Base-by-base conservation (phyloP, 345 rosid genomes). In the Streptanthus diversifolius region DNA sequence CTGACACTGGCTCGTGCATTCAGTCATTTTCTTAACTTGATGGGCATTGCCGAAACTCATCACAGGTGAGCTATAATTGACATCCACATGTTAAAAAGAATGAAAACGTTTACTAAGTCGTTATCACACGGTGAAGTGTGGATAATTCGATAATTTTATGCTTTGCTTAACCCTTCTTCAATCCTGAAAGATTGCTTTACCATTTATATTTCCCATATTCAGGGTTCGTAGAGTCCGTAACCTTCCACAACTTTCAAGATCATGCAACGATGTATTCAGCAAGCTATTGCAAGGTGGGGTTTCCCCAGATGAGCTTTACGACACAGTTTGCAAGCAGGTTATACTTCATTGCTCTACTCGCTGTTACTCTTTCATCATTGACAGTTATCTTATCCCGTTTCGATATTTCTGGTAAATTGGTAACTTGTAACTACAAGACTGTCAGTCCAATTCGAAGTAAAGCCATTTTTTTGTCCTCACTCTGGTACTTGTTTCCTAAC, bases 41-140 rank as follows among this genome's bases (percentile, higher is more conserved):
- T 88, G 97, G 91, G 97, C 21, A 88, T 90, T 63, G 97, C 98
- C 3, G 98, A 92, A 80, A 92, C 98, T 7, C 95, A 92, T 81
- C 98, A 88, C 79, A 82, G 98, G 98, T 90, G 66, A 45, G 39
- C 52, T 10, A 33, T 47, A 15, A 30, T 21, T 71, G 41, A 51
- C 18, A 15, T 45, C 2, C 32, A 37, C 43, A 29, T 71, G 22
- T 49, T 37, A 51, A 14, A 12, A 27, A 36, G 32, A 25, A 56
- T 19, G 15, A n/a, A 57, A 56, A 1, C 7, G 11, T n/a, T 13
- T 70, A n/a, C n/a, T n/a, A n/a, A 41, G 62, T 54, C 19, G 29
- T 7, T 27, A 27, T 52, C 8, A 12, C 49, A 37, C 3, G 41
- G 35, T 25, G 29, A 53, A 67, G 64, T 47, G 41, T 68, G 44